Conservation (phyloP, 345 rosid species). For the Citrus cavaleriei region DNA sequence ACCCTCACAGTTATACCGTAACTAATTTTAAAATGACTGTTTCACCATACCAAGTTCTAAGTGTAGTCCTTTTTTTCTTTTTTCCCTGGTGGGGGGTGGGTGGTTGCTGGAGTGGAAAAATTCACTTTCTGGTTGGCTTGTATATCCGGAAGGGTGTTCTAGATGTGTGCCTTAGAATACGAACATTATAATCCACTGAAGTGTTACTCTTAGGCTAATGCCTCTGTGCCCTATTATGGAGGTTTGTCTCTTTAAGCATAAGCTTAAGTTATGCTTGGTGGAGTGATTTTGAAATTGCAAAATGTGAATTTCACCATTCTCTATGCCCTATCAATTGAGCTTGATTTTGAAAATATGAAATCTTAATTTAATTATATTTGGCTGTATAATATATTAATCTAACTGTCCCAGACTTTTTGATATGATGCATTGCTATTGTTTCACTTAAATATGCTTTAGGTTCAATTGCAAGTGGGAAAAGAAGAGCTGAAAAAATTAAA, state of each 20-base stretch:
- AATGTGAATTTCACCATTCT: not conserved
- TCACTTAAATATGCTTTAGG: conserved; percentile 35
- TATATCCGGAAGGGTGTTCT: not conserved
- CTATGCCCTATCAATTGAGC: not conserved
- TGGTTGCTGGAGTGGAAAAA: too few relatives aligned
- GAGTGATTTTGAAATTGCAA: not conserved
- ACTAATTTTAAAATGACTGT: too few relatives aligned
- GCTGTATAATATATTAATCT: not conserved
- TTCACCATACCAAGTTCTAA: too few relatives aligned
- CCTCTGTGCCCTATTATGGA: not conserved
- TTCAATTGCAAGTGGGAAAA: conserved; percentile 50
- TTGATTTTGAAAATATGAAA: not conserved
- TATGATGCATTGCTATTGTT: not conserved
- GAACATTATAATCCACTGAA: not conserved
- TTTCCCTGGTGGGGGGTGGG: too few relatives aligned
- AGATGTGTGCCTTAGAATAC: not conserved
- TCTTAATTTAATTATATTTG: not conserved
- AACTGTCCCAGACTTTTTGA: not conserved
- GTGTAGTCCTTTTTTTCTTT: too few relatives aligned
- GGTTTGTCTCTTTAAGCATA: not conserved
- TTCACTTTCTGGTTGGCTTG: not conserved
- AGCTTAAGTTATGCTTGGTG: not conserved
- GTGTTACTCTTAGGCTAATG: not conserved
- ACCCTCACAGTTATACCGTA: too few relatives aligned
- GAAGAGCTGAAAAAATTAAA: conserved; percentile 69